Evolutionary conservation across 805 yeast genomes (phyloP), one percentile per base, ranked within the genome.

Genomic region (Starmerella bombicola): DNA sequence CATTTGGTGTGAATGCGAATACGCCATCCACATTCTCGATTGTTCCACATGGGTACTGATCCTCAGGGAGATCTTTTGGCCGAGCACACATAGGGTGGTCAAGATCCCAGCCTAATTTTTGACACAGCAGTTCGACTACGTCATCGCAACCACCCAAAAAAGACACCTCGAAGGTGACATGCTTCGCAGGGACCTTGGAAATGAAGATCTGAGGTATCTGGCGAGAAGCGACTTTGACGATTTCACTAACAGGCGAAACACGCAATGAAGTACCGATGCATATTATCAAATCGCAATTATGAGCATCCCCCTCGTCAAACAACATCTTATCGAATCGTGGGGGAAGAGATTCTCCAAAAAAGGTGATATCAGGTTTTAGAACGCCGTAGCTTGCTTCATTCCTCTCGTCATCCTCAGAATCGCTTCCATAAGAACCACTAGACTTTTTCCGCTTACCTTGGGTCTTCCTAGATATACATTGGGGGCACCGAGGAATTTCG

Each of bases 231-330:
- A 71, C 67, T 47, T 82, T 77, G n/a, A 82, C 86, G 43, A 85
- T 81, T 39, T 82, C 85, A 39, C 84, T 76, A 4, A 86, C 95
- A 0, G 96, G 96, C 0, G 93, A 84, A 19, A 85, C 96, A 55
- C 85, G 82, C 49, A 85, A 67, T 17, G 95, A 84, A 0, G 96
- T 85, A 15, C 96, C 96, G 26, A 85, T 77, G 57, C 93, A 80
- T 4, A 85, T 68, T 33, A 86, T 63, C 40, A 85, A 64, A 59
- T 86, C 96, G 60, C 94, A 82, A 31, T 70, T 65, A 16, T 60
- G 52, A 5, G 77, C 65, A 55, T 86, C 95, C 32, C 69, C 67
- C 16, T 61, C 58, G 3, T 56, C 53, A 10, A 61, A 43, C 12
- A 66, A 53, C 23, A 65, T 57, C 34, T 69, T 68, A 51, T 83